Evolutionary conservation across 768 basidiomycete genomes (phyloP).

Genomic region (Tricholoma furcatifolium): DNA sequence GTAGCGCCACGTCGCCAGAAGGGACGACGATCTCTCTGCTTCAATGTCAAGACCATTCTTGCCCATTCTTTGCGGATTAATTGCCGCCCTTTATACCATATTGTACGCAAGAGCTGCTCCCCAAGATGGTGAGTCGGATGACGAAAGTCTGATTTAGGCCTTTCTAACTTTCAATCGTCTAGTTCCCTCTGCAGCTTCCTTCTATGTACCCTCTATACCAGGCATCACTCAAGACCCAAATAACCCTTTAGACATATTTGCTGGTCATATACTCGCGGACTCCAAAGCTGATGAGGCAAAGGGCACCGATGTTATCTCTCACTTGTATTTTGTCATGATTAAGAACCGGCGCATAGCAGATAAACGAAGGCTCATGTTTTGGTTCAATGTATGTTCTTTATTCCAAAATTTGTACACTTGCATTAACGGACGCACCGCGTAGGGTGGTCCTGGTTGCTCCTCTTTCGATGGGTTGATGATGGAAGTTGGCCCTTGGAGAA

Average conservation of each 20-base stretch:
- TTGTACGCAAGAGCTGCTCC: constrained; percentile 26
- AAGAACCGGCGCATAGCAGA: constrained; percentile 89
- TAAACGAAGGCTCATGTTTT: constrained; percentile 86
- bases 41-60: constrained; percentile 12
- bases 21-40: neutral
- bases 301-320: constrained; percentile 64
- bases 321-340: constrained; percentile 87
- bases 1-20: neutral
- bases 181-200: constrained; percentile 82
- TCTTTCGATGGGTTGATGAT: constrained; percentile 98
- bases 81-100: constrained; percentile 10
- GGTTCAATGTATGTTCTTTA: constrained; percentile 88
- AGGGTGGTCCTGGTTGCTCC: constrained; percentile 97
- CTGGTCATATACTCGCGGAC: constrained; percentile 84
- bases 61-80: constrained; percentile 15
- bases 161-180: constrained; percentile 5
- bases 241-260: constrained; percentile 75
- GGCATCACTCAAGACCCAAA: constrained; percentile 71
- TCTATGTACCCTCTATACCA: constrained; percentile 78
- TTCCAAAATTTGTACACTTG: neutral
- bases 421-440: constrained; percentile 8
- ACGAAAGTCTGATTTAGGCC: neutral
- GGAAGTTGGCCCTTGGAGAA: constrained; percentile 93
- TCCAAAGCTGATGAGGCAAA: constrained; percentile 51
- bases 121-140: constrained; percentile 36